Conservation (phyloP, 768 basidiomycete genomes). For the Boletus speciosus region DNA sequence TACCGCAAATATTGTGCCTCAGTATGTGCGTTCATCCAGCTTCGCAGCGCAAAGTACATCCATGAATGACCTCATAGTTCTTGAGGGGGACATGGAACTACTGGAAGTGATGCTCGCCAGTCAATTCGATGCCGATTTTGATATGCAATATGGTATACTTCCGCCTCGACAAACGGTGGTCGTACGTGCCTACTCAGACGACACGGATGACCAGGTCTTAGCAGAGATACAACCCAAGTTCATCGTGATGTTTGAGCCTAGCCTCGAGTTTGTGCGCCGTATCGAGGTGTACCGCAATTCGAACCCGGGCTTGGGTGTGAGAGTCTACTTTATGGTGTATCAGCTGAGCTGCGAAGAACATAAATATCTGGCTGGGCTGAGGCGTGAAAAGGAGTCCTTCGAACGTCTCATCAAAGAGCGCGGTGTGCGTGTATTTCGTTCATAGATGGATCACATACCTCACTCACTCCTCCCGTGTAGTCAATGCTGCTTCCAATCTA, state of each 20-base stretch:
- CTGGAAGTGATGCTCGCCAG: conserved; percentile 27
- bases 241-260: conserved; percentile 94
- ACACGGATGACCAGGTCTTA: conserved; percentile 86
- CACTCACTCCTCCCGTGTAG: conserved; percentile 37
- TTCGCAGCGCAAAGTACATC: conserved; percentile 17
- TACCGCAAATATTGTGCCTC: background rate
- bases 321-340: conserved; percentile 97
- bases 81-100: conserved; percentile 22
- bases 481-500: conserved; percentile 85
- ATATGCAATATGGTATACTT: conserved; percentile 76
- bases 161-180: conserved; percentile 76
- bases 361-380: conserved; percentile 84
- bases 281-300: conserved; percentile 91
- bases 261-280: conserved; percentile 86
- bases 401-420: conserved; percentile 90
- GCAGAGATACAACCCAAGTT: conserved; percentile 87
- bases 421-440: conserved; percentile 54
- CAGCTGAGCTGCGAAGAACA: conserved; percentile 92
- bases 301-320: conserved; percentile 75
- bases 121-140: conserved; percentile 55
- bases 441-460: background rate
- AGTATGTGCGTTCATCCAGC: conserved; percentile 3
- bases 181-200: conserved; percentile 85
- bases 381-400: conserved; percentile 92
- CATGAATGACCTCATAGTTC: conserved; percentile 11